Evolutionary conservation across 169 alveolate species (phyloP), one percentile per base, ranked within the genome.

Genomic region (Cyclospora cayetanensis): DNA sequence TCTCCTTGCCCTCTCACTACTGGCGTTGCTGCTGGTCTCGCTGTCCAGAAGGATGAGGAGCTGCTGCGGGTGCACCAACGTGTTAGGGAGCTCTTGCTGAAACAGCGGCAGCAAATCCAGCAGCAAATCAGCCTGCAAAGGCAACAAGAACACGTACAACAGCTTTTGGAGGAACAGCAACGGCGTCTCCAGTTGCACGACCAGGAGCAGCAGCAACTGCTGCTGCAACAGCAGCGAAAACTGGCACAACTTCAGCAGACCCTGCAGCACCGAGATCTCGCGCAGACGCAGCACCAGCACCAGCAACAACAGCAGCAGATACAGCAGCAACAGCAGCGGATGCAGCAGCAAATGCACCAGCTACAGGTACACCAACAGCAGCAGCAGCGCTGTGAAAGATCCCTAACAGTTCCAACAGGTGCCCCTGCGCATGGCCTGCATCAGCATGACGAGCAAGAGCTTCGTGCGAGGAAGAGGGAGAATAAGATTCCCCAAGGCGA

Each of bases 41-140:
- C 12, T 11, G 74, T 9, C 74, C 34, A 25, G 37, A 15, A 18
- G 37, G 15, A 60, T 11, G 74, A 60, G 74, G 27, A 18, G 74
- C 74, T 18, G 74, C 74, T 18, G 37, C 74, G 12, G 74, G 18
- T 25, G 25, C 74, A 25, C 35, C 74, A 60, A 31, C 74, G 34
- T 0, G 27, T 11, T n/a, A 60, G 37, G 74, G 35, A n/a, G 37
- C 74, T 60, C 0, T 25, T 60, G 74, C 74, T 20, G 74, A n/a
- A 60, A n/a, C 74, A 60, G 34, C 74, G n/a, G 74, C 74, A 60
- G 74, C 37, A 60, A 60, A 18, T 25, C 12, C 74, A 60, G 74
- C 74, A 60, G 37, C 74, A n/a, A 7, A 18, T 11, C 35, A 18
- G n/a, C 37, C 74, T n/a, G 74, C 74, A 60, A 46, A 46, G 20